Conservation (phyloP, 106 monocot species). For the Apostasia shenzhenica region DNA sequence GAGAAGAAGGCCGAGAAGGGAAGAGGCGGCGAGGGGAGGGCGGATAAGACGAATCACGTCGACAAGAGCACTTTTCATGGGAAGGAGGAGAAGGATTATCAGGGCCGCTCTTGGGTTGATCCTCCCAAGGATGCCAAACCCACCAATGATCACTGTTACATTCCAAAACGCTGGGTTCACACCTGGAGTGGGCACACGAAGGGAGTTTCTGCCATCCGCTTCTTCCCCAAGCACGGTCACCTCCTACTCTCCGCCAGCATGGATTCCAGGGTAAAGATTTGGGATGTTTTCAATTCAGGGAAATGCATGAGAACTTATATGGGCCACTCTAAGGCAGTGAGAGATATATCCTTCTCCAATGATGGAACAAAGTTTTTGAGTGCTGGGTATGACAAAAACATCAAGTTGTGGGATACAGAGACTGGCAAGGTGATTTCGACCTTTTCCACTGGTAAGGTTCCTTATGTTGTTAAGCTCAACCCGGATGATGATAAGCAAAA, state of each 20-base stretch:
- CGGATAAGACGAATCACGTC: slow-evolving; percentile 25
- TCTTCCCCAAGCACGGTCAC: slow-evolving; percentile 87
- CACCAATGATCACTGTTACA: slow-evolving; percentile 85
- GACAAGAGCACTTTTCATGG: slow-evolving; percentile 97
- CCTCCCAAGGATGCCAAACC: slow-evolving; percentile 92
- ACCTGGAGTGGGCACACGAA: slow-evolving; percentile 95
- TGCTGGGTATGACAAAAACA: slow-evolving; percentile 90
- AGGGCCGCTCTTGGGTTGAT: slow-evolving; percentile 84
- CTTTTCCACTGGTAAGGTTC: slow-evolving; percentile 92
- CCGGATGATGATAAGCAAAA: slow-evolving; percentile 95
- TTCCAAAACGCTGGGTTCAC: slow-evolving; percentile 81
- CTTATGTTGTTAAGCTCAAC: slow-evolving; percentile 95
- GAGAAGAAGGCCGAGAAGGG: slow-evolving; percentile 92
- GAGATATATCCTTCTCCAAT: slow-evolving; percentile 89
- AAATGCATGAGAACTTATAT: slow-evolving; percentile 99
- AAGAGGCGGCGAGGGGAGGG: slow-evolving; percentile 34
- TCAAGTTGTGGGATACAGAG: slow-evolving; percentile 97
- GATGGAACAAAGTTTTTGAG: slow-evolving; percentile 90
- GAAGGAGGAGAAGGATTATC: slow-evolving; percentile 90
- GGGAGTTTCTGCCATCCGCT: slow-evolving; percentile 80
- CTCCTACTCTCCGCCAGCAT: slow-evolving; percentile 81
- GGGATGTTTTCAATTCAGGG: slow-evolving; percentile 89
- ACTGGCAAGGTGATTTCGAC: slow-evolving; percentile 95
- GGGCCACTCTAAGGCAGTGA: slow-evolving; percentile 96
- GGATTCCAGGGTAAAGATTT: slow-evolving; percentile 96